Evolutionary conservation across 768 basidiomycete genomes (phyloP).

Genomic region (Leccinellum rugosiceps): DNA sequence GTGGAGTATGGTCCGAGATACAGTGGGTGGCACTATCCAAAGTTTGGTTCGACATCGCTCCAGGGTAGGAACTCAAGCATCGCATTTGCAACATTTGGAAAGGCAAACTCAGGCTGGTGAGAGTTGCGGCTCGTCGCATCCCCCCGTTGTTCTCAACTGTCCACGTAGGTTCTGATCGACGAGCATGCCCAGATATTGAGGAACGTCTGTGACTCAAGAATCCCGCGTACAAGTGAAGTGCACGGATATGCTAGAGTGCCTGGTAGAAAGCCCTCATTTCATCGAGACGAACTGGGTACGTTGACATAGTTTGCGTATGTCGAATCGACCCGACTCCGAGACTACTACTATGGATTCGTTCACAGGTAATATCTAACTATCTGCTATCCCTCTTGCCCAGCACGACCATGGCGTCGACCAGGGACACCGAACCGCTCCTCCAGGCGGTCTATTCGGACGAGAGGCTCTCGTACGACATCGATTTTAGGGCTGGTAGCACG

Average conservation of each 20-base stretch:
- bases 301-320: constrained; percentile 21
- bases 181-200: constrained; percentile 66
- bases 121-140: constrained; percentile 9
- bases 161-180: constrained; percentile 48
- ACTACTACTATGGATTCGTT: not conserved
- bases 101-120: constrained; percentile 60
- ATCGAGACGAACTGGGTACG: constrained; percentile 46
- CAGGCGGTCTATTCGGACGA: constrained; percentile 87
- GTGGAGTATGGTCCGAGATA: no score
- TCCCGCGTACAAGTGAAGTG: no score
- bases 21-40: no score
- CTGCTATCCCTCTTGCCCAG: constrained; percentile 61
- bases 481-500: constrained; percentile 58
- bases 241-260: constrained; percentile 80
- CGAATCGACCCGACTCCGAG: not conserved
- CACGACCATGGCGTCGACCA: constrained; percentile 3
- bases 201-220: constrained; percentile 53
- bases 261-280: constrained; percentile 67
- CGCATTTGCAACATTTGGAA: constrained; percentile 68
- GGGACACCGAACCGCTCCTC: constrained; percentile 64
- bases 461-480: constrained; percentile 69
- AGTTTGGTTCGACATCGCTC: no score
- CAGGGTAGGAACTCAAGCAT: no score
- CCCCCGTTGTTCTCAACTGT: constrained; percentile 5
- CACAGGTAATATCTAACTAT: constrained; percentile 63